Conservation (phyloP, 2,329 filamentous ascomycete species). For the Pestalotiopsis fici region DNA sequence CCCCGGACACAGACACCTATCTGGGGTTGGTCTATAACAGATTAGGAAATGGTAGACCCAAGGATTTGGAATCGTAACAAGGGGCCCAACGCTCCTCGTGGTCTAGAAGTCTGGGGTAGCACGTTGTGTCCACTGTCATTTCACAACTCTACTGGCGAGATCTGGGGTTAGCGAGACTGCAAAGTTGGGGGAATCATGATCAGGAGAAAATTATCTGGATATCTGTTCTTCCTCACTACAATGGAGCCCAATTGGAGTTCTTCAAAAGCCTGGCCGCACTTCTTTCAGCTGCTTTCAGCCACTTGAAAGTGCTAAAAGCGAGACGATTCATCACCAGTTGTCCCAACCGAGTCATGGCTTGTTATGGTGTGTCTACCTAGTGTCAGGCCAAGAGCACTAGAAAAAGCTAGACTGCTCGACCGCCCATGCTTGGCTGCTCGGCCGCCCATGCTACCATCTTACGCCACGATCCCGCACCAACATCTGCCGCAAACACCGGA, state of each 20-base stretch:
- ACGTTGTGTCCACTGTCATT: background rate
- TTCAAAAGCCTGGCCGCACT: background rate
- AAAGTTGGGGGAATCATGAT: background rate
- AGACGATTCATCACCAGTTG: background rate
- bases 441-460: background rate
- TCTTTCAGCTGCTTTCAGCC: background rate
- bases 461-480: background rate
- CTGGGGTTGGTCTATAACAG: background rate
- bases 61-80: background rate
- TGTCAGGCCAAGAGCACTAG: background rate
- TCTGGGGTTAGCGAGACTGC: background rate
- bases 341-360: background rate
- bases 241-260: background rate
- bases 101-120: constrained; percentile 3
- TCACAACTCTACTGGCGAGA: background rate
- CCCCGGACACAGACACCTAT: background rate
- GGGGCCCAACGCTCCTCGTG: background rate
- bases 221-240: background rate
- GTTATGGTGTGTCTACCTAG: background rate
- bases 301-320: background rate
- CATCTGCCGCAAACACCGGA: background rate
- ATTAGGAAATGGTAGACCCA: background rate
- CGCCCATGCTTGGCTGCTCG: background rate
- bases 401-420: background rate
- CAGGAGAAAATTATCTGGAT: background rate